Base-by-base conservation (phyloP, 2,329 filamentous ascomycete genomes). In the Zasmidium angulare region DNA sequence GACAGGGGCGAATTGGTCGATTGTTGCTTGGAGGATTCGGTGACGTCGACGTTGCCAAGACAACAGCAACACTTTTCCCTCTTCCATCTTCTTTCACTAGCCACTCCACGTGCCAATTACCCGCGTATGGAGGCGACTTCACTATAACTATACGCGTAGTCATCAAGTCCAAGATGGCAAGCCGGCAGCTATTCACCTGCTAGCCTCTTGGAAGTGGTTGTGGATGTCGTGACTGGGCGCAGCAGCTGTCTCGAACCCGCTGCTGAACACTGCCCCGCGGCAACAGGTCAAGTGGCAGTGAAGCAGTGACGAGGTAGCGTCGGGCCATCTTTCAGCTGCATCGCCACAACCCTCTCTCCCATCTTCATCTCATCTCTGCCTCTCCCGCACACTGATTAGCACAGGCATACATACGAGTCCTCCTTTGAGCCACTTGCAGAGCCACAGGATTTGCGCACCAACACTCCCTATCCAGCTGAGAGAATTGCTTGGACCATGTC, bases 401-500 rank as follows among this genome's bases (percentile, higher is more conserved):
- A 54, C 26, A 22, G 23, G 36, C 29, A 29, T 26, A 31, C 43
- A 17, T 43, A 43, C 36, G 36, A 43, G 36, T 23, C 29, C 46
- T 26, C 26, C n/a, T n/a, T 51, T 51, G 40, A 50, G 53, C 43
- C 53, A 50, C 50, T 26, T 20, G 43, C 40, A 31, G 40, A 54
- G 43, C 53, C 53, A 55, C 53, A 55, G 22, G 19, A 22, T 22
- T 48, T 36, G 51, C 51, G 31, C 53, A 47, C 43, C 23, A 26
- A 47, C 53, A 48, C 24, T 1, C 56, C n/a, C 17, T 58, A 23
- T 24, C 22, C 50, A 53, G 50, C 55, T 53, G 36, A 49, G 50
- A 29, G 11, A 7, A 4, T 14, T 43, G n/a, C 36, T 53, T 26
- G 29, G 20, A 53, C 43, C 36, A 63, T 63, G 61, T 63, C 61